Base-by-base conservation (phyloP, 225 moss, liverwort and hornwort genomes). In the Antitrichia curtipendula region DNA sequence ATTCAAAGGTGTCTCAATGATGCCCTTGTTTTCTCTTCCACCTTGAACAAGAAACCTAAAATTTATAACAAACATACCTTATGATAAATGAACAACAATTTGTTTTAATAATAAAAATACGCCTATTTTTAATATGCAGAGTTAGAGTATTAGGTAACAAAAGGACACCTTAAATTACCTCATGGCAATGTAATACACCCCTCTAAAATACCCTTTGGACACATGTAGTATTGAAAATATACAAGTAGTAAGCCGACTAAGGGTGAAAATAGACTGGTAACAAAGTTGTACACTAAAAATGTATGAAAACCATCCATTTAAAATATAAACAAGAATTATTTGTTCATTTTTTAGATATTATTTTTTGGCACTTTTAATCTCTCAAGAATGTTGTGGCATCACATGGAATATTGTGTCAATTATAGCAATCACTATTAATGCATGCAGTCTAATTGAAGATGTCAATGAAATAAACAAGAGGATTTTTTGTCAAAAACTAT, bases 11-110 rank as follows among this genome's bases (percentile, higher is more conserved):
- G n/a, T 68, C 13, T 22, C 4, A 12, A 38, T 22, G 13, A 25
- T 41, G 1, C 4, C 40, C 8, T 40, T 40, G 24, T 25, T 70
- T 70, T 70, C 3, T 41, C 5, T 41, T 70, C 15, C 7, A 14
- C 1, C 5, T 0, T 41, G 0, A 41, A 41, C 1, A 0, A 2
- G 25, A 70, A 41, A 40, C 8, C 5, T 8, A 41, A 25, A 70
- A 14, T 1, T 41, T 41, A 8, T 41, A 15, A 70, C 4, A 8
- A 41, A 14, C 3, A 24, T 40, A 69, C 5, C 5, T 40, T 40
- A 24, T 40, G 1, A 40, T 40, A 23, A 69, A 14, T 21, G 13
- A 13, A 68, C 13, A 63, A 34, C 2, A n/a, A 23, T 69, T 23
- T 40, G 13, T 36, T 66, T 64, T 66, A 21, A 6, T n/a, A 21